Percentiles rank a stretch among this genome's conserved stretches.
Conservation (phyloP, 768 basidiomycete genomes). For the Pholiota molesta region DNA sequence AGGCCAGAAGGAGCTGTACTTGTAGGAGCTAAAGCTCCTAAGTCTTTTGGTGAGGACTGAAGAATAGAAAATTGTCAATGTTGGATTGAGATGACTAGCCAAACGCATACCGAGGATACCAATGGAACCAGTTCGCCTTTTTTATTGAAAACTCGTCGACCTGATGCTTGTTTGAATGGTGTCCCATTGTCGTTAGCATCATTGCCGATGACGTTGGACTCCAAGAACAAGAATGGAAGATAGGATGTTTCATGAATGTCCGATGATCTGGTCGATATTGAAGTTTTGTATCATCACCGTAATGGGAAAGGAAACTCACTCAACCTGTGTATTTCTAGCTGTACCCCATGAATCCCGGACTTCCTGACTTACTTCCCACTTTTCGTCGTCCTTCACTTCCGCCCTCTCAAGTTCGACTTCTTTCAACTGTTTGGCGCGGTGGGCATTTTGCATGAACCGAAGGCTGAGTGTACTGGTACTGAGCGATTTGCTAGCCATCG, state of each 20-base stretch:
- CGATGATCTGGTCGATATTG: constrained; percentile 21
- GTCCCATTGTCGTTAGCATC: constrained; percentile 6
- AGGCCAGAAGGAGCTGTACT: constrained; percentile 2
- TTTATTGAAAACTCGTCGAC: constrained; percentile 59
- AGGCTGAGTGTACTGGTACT: constrained; percentile 68
- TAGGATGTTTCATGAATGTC: constrained; percentile 65
- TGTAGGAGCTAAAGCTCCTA: constrained; percentile 6
- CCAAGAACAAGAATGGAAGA: constrained; percentile 63
- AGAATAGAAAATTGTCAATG: not conserved
- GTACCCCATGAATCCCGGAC: constrained; percentile 56
- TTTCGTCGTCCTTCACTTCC: constrained; percentile 60
- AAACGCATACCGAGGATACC: constrained; percentile 13
- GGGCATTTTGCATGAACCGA: constrained; percentile 76
- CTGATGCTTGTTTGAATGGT: constrained; percentile 24
- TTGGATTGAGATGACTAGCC: not conserved
- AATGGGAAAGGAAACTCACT: constrained; percentile 9
- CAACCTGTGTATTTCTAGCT: constrained; percentile 14
- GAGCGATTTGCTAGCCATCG: constrained; percentile 44
- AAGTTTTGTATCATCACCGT: not conserved
- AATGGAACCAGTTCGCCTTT: constrained; percentile 46
- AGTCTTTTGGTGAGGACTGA: constrained; percentile 6
- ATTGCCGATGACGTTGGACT: constrained; percentile 10
- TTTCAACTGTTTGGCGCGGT: constrained; percentile 53
- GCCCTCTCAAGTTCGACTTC: constrained; percentile 54
- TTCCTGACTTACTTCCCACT: constrained; percentile 64